Conservation (phyloP, 768 basidiomycete genomes). For the Tylopilus vinaceipallidus region DNA sequence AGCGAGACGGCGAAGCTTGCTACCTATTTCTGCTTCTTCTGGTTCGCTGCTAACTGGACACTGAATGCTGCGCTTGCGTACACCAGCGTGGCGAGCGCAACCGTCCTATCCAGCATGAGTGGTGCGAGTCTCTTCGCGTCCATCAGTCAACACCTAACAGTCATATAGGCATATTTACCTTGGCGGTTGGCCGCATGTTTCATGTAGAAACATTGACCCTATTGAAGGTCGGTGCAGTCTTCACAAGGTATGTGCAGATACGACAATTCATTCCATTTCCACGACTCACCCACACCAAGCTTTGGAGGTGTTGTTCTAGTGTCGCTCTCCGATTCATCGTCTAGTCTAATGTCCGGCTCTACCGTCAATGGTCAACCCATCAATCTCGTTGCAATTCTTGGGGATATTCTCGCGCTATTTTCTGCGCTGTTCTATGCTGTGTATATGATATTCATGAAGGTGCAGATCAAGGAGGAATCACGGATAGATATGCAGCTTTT, state of each 20-base stretch:
- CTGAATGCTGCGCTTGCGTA: slow-evolving; percentile 80
- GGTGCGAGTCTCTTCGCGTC: slow-evolving; percentile 47
- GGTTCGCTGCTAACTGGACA: slow-evolving; percentile 95
- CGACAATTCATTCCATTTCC: not conserved
- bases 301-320: slow-evolving; percentile 84
- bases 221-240: slow-evolving; percentile 73
- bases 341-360: slow-evolving; percentile 5
- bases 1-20: slow-evolving; percentile 79
- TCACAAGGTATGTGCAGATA: slow-evolving; percentile 61
- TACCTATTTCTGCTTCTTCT: slow-evolving; percentile 77
- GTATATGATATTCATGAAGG: slow-evolving; percentile 89
- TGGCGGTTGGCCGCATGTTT: slow-evolving; percentile 79
- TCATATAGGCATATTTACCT: slow-evolving; percentile 83
- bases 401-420: slow-evolving; percentile 82
- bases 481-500: slow-evolving; percentile 92
- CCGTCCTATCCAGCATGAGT: slow-evolving; percentile 85
- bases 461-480: slow-evolving; percentile 76
- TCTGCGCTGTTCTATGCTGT: slow-evolving; percentile 86
- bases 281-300: slow-evolving; percentile 38
- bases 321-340: slow-evolving; percentile 77
- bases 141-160: not conserved
- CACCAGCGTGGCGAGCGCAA: slow-evolving; percentile 93
- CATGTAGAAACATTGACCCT: slow-evolving; percentile 75
- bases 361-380: slow-evolving; percentile 14
- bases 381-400: slow-evolving; percentile 42